Evolutionary conservation across 2,329 filamentous ascomycete genomes (phyloP), one percentile per base, ranked within the genome.

Genomic region (Volutella citrinella): DNA sequence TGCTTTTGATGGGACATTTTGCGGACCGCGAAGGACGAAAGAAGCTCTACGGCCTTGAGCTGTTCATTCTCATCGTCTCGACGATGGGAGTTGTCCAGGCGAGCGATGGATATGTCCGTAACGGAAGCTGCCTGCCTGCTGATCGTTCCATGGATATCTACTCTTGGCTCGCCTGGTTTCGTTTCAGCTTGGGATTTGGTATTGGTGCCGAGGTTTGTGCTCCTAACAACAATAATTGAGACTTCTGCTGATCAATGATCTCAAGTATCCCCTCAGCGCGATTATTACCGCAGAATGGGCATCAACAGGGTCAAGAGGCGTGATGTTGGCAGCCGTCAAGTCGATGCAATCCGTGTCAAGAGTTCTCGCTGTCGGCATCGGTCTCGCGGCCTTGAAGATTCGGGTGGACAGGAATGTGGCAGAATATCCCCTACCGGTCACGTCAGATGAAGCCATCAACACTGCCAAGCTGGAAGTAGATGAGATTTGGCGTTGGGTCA

Each of bases 71-170:
- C 8, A 31, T 43, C 14, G 30, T 38, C 10, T 30, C 40, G 12
- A 42, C 40, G 5, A 40, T 42, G 17, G 40, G 40, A 10, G 36
- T 42, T 28, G 36, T 40, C 4, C 40, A 42, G 20, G 29, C 40
- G 7, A 40, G 36, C 4, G 32, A 36, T 12, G 40, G 40, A 4
- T 29, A 22, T 14, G 40, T 39, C 17, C 11, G 17, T 6, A 12
- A 22, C 17, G 30, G 19, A n/a, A 9, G 10, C 12, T n/a, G n/a
- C n/a, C 12, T 12, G 12, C 17, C 24, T 2, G 22, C 13, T 3
- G n/a, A 19, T 0, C 15, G 30, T 12, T 33, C 40, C 9, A 42
- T 42, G 40, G 17, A 26, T n/a, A 42, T 42, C n/a, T 43, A 43
- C 26, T 27, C 40, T 3, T 43, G 40, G 40, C 27, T 43, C 18